Evolutionary conservation across 768 basidiomycete genomes (phyloP).

Genomic region (Goffeauzyma gilvescens): DNA sequence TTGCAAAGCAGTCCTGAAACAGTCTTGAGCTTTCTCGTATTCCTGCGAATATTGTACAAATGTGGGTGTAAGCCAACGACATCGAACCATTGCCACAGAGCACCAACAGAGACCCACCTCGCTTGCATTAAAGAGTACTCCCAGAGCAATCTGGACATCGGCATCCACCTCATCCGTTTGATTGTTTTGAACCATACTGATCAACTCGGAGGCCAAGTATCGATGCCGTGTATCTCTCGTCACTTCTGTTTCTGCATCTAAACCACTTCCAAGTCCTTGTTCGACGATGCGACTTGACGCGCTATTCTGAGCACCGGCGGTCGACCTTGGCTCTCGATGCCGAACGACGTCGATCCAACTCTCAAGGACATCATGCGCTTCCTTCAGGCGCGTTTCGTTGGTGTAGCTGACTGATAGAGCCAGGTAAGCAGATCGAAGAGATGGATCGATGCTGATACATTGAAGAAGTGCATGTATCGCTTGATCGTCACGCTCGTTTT

Average conservation of each 20-base stretch:
- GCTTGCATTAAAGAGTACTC: conserved; percentile 74
- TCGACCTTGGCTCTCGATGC: conserved; percentile 26
- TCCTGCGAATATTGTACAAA: conserved; percentile 40
- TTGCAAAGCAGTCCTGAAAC: conserved; percentile 71
- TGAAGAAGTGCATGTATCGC: conserved; percentile 69
- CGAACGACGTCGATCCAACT: conserved; percentile 48
- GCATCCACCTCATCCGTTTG: conserved; percentile 54
- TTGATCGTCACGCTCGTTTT: conserved; percentile 82
- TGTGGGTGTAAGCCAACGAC: no score
- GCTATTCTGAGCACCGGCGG: background rate
- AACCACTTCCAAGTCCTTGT: background rate
- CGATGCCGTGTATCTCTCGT: conserved; percentile 28
- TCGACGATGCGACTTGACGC: background rate
- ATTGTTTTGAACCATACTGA: conserved; percentile 54
- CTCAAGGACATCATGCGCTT: conserved; percentile 61
- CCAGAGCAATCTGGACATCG: conserved; percentile 85
- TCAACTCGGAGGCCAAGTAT: conserved; percentile 62
- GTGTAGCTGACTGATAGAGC: conserved; percentile 78
- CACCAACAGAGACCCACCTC: conserved; percentile 41
- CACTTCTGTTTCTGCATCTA: conserved; percentile 1
- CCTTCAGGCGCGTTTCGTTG: conserved; percentile 60
- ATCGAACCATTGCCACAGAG: background rate
- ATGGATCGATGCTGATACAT: conserved; percentile 61
- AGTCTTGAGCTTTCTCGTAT: conserved; percentile 78
- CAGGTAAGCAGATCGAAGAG: conserved; percentile 54